Conservation (phyloP, 139 green algal genomes). For the Nannochloris sp. region DNA sequence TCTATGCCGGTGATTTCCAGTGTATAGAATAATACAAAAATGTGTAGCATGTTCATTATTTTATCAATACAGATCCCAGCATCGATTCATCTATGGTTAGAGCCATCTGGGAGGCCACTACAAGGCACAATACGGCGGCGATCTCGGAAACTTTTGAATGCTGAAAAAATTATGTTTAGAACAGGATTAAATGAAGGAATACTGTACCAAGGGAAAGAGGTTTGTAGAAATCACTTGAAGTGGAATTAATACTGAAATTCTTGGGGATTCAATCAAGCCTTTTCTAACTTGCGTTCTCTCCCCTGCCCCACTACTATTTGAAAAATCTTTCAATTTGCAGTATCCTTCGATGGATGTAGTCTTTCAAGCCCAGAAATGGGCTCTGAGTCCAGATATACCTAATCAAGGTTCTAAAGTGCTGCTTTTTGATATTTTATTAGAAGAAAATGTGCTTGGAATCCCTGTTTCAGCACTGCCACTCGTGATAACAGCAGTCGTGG, state of each 20-base stretch:
- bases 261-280: too few relatives aligned
- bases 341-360: background rate
- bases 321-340: slow-evolving; percentile 1
- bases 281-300: background rate
- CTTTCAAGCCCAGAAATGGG: slow-evolving; percentile 7
- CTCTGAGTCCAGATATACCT: background rate
- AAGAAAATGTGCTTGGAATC: slow-evolving; percentile 22
- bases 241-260: background rate
- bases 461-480: slow-evolving; percentile 15
- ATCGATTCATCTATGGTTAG: slow-evolving; percentile 2
- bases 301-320: background rate
- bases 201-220: background rate
- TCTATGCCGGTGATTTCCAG: too few relatives aligned
- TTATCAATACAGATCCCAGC: slow-evolving; percentile 10
- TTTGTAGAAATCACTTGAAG: background rate
- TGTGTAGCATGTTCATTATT: too few relatives aligned
- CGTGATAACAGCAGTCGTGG: background rate
- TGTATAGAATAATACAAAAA: too few relatives aligned
- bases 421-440: slow-evolving; percentile 16
- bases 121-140: background rate
- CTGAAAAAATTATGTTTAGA: slow-evolving; percentile 14
- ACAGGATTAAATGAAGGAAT: slow-evolving; percentile 2
- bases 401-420: background rate
- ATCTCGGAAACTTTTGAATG: slow-evolving; percentile 12
- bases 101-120: background rate